These are phyloP conservation scores for Chlamydomonas reinhardtii DNA, from an alignment of 163 green algal species.

Conservation along the genomic window DNA sequence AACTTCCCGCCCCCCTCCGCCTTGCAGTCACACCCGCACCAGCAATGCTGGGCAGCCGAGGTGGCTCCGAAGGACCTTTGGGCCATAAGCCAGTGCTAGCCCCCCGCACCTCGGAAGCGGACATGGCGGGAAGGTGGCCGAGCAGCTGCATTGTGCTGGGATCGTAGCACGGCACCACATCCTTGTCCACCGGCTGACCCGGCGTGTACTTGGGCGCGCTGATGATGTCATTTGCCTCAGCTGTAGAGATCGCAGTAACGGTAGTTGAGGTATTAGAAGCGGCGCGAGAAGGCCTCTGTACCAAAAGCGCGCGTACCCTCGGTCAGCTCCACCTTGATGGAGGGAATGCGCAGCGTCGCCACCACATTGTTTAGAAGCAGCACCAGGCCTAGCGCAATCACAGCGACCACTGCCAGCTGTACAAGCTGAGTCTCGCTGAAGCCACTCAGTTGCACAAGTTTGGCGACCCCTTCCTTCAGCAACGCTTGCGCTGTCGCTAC, in stretches of 20 bases:
- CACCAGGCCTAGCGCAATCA: conserved; percentile 16
- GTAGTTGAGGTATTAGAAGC: not conserved
- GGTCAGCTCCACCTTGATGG: conserved; percentile 44
- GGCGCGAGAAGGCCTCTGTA: too few relatives aligned
- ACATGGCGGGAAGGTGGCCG: conserved; percentile 89
- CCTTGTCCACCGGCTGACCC: conserved; percentile 57
- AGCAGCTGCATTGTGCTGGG: conserved; percentile 89
- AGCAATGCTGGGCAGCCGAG: too few relatives aligned
- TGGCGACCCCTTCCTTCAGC: conserved; percentile 8
- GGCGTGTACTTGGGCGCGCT: conserved; percentile 51
- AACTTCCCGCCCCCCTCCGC: too few relatives aligned
- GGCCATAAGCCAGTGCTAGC: too few relatives aligned
- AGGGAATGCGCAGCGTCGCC: conserved; percentile 42
- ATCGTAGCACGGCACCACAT: conserved; percentile 92
- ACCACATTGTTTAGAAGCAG: conserved; percentile 53
- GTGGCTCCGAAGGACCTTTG: too few relatives aligned
- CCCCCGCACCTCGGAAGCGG: conserved; percentile 67
- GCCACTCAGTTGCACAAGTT: conserved; percentile 1
- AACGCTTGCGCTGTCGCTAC: too few relatives aligned
- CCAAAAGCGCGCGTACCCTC: conserved; percentile 5
- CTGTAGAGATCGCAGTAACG: conserved; percentile 15
- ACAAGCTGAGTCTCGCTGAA: conserved; percentile 36
- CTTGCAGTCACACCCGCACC: too few relatives aligned
- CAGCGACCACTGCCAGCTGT: conserved; percentile 23
- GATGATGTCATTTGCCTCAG: conserved; percentile 63